phyloP scores from a whole-genome alignment of 257 asterid species.

The Primulina huaijiensis region DNA sequence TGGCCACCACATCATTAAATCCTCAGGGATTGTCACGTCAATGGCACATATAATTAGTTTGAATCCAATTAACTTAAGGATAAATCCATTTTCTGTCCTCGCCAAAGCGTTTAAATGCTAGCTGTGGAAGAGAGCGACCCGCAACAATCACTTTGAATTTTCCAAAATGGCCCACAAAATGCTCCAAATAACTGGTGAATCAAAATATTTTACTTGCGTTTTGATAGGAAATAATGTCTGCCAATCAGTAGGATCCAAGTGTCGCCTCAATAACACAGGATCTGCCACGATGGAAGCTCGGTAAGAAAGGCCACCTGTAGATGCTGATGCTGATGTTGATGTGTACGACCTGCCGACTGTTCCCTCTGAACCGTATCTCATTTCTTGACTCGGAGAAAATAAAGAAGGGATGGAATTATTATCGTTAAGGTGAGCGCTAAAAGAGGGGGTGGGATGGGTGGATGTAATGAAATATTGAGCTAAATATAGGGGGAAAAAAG shows the following conservation, averaged over 20 bases:
- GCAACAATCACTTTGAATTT: slow-evolving; percentile 37
- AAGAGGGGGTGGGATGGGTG: slow-evolving; percentile 22
- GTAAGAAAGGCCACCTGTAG: neutral
- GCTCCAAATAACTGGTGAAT: slow-evolving; percentile 8
- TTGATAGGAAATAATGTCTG: neutral
- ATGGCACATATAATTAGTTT: slow-evolving; percentile 23
- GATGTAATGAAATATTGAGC: slow-evolving; percentile 5
- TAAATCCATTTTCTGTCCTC: slow-evolving; percentile 14
- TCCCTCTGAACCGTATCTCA: slow-evolving; percentile 18
- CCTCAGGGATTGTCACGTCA: neutral
- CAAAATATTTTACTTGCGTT: neutral
- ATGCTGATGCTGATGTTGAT: neutral
- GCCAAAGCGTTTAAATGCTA: slow-evolving; percentile 50
- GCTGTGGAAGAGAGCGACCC: slow-evolving; percentile 49
- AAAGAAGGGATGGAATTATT: slow-evolving; percentile 16
- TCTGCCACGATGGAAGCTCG: neutral
- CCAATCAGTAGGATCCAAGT: neutral
- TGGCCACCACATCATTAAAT: neutral
- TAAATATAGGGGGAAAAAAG: slow-evolving; percentile 7
- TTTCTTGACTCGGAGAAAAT: slow-evolving; percentile 7
- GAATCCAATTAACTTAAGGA: slow-evolving; percentile 21
- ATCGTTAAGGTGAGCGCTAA: slow-evolving; percentile 39
- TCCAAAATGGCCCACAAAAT: slow-evolving; percentile 40
- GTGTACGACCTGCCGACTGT: neutral
- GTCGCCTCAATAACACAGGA: neutral